A percentile compares a stretch with the other conserved stretches of the same genome.
Evolutionary conservation across 176 grass and related monocot species (phyloP).

Genomic region (Canna indica): DNA sequence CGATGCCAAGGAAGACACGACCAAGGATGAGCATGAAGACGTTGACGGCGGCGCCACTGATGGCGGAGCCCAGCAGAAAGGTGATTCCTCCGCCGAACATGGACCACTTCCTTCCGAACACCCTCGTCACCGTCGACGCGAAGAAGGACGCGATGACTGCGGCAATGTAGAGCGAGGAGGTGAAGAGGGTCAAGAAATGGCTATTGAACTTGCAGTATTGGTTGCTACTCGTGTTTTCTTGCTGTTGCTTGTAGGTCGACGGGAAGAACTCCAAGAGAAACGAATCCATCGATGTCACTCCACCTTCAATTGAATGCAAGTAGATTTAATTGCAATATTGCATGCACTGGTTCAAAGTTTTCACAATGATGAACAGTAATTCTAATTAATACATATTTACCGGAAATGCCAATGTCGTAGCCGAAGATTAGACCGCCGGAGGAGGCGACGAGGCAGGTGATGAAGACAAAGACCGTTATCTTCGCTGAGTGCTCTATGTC

Average conservation of each 20-base stretch:
- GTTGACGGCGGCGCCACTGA: conserved; percentile 24
- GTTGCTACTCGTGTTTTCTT: conserved; percentile 24
- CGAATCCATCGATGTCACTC: conserved; percentile 33
- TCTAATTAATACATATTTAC: no score
- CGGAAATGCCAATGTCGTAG: neutral
- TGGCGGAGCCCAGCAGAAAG: conserved; percentile 23
- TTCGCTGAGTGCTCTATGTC: neutral
- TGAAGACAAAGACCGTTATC: neutral
- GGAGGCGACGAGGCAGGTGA: neutral
- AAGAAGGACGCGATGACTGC: conserved; percentile 29
- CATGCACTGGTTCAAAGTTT: no score
- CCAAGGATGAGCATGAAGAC: conserved; percentile 31
- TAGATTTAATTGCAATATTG: no score
- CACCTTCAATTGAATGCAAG: neutral
- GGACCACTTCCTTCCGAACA: conserved; percentile 46
- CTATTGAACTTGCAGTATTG: conserved; percentile 99
- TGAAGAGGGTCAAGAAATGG: conserved; percentile 18
- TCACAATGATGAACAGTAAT: no score
- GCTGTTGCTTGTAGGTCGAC: conserved; percentile 27
- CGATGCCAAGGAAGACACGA: conserved; percentile 33
- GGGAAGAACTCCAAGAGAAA: conserved; percentile 48
- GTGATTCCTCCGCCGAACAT: conserved; percentile 22
- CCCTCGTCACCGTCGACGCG: conserved; percentile 13
- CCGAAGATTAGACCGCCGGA: neutral
- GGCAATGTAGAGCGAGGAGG: conserved; percentile 41